Evolutionary conservation across 345 rosid species (phyloP).

Genomic region (Capsella bursapastoris): DNA sequence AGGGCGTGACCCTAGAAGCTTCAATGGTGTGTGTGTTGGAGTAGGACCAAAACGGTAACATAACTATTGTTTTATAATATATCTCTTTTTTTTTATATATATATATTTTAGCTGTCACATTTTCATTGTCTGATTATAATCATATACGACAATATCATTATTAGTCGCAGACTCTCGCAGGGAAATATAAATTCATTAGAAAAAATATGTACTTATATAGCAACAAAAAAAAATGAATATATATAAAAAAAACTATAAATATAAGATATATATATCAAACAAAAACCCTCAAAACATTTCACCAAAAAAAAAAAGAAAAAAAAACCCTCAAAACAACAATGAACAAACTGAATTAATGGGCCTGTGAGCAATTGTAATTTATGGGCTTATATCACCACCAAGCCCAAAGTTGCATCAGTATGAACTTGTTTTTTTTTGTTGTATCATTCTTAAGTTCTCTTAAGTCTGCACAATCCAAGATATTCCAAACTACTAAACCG

Average conservation of each 20-base stretch:
- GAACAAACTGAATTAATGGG: not conserved
- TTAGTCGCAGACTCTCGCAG: constrained; percentile 30
- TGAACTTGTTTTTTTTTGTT: not conserved
- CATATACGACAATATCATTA: constrained; percentile 43
- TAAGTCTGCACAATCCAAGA: too few species aligned
- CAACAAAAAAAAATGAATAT: not conserved
- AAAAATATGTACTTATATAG: not conserved
- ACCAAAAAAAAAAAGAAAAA: too few species aligned
- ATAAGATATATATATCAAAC: not conserved
- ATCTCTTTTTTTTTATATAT: not conserved
- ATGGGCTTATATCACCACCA: not conserved
- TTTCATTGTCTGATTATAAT: constrained; percentile 39
- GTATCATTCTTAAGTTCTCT: too few species aligned
- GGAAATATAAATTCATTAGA: not conserved
- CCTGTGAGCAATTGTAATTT: not conserved
- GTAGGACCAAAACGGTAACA: constrained; percentile 43
- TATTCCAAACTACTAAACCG: too few species aligned
- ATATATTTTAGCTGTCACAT: constrained; percentile 33
- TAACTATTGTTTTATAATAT: not conserved
- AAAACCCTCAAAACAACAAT: not conserved
- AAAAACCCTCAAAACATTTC: not conserved
- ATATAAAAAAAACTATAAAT: not conserved
- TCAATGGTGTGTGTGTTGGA: constrained; percentile 33
- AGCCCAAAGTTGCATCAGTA: constrained; percentile 1
- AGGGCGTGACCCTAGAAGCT: constrained; percentile 34